These are phyloP conservation scores for Claviceps sp. DNA, from an alignment of 2,329 filamentous ascomycete genomes.

Conservation along the genomic window DNA sequence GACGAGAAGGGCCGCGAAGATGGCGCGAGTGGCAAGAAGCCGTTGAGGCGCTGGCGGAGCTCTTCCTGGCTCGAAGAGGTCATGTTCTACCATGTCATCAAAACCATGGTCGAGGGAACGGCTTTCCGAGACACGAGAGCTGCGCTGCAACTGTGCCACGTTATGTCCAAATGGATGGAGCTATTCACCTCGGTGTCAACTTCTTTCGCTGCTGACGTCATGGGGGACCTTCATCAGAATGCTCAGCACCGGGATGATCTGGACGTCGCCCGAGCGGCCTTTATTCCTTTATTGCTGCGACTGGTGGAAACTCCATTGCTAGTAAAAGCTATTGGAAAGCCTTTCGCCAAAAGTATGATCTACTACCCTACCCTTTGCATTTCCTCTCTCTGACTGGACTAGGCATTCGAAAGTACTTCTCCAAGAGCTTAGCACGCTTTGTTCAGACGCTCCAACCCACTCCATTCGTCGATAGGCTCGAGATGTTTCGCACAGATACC, in stretches of 20 bases:
- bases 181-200: constrained; percentile 39
- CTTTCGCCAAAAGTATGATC: constrained; percentile 37
- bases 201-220: constrained; percentile 33
- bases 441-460: constrained; percentile 43
- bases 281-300: constrained; percentile 49
- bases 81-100: constrained; percentile 85
- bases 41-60: constrained; percentile 33
- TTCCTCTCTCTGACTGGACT: background rate
- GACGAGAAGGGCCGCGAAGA: constrained; percentile 1
- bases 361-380: background rate
- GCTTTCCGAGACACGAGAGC: constrained; percentile 33
- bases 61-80: constrained; percentile 66
- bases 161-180: constrained; percentile 45
- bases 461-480: constrained; percentile 39
- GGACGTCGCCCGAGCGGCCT: constrained; percentile 46
- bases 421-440: constrained; percentile 38
- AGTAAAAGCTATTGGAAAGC: constrained; percentile 37
- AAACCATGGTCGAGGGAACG: constrained; percentile 54
- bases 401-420: constrained; percentile 36
- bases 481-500: constrained; percentile 44
- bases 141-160: constrained; percentile 35
- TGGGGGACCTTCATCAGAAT: constrained; percentile 30
- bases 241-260: constrained; percentile 41
- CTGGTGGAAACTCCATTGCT: constrained; percentile 47
- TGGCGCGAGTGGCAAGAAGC: constrained; percentile 10